Percentiles rank a stretch among this genome's conserved stretches.
Evolutionary conservation across 805 yeast species (phyloP).

Genomic region (Hanseniaspora mollemarum): DNA sequence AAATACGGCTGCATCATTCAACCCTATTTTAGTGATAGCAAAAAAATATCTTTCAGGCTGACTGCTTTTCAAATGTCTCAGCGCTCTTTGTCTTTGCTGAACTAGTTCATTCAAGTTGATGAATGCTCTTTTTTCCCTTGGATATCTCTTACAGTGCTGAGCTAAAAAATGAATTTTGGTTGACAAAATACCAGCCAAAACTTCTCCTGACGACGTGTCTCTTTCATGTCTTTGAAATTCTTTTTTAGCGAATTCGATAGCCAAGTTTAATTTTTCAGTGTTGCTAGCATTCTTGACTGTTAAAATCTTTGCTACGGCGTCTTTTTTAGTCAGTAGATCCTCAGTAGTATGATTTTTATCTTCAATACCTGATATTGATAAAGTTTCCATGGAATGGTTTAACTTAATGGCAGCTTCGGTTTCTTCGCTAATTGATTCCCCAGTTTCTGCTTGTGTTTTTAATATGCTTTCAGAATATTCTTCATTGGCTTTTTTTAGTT

Average conservation of each 20-base stretch:
- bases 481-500: slow-evolving; percentile 1
- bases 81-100: slow-evolving; percentile 74
- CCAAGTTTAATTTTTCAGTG: slow-evolving; percentile 45
- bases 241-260: slow-evolving; percentile 51
- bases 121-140: slow-evolving; percentile 61
- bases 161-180: slow-evolving; percentile 67
- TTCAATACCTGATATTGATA: slow-evolving; percentile 18
- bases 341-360: slow-evolving; percentile 21
- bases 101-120: slow-evolving; percentile 70
- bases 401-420: not conserved
- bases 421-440: not conserved
- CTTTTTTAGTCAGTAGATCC: slow-evolving; percentile 49
- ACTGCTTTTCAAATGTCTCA: slow-evolving; percentile 70
- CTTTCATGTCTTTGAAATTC: slow-evolving; percentile 79
- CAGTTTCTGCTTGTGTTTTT: not conserved
- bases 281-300: slow-evolving; percentile 60
- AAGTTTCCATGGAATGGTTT: slow-evolving; percentile 17
- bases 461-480: slow-evolving; percentile 3
- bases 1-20: slow-evolving; percentile 65
- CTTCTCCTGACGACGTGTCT: slow-evolving; percentile 91
- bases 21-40: slow-evolving; percentile 77
- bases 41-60: slow-evolving; percentile 74
- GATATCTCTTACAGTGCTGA: slow-evolving; percentile 56
- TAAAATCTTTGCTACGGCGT: slow-evolving; percentile 59
- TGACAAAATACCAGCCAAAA: slow-evolving; percentile 85